Evolutionary conservation across 164 flowering plant genomes (phyloP), one percentile per base, ranked within the genome.

Genomic region (Aristolochia contorta): DNA sequence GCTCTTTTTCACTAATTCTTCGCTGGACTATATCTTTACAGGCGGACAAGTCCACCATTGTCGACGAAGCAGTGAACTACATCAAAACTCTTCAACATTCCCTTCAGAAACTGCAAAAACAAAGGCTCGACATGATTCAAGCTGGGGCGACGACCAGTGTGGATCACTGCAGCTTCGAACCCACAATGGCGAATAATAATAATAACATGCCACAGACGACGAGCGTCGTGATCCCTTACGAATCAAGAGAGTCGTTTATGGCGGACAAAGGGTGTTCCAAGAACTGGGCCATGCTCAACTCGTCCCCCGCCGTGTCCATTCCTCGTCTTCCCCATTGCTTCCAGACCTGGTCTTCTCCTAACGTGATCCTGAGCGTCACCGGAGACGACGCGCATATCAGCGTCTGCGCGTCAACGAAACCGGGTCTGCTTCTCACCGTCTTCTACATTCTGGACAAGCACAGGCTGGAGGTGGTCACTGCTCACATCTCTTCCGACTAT

Each of bases 1-100:
- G n/a, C n/a, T n/a, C n/a, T n/a, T n/a, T n/a, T n/a, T n/a, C n/a
- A n/a, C n/a, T n/a, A n/a, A n/a, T n/a, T n/a, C n/a, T n/a, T n/a
- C n/a, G n/a, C n/a, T n/a, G n/a, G n/a, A n/a, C n/a, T n/a, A n/a
- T 6, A 37, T 3, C 7, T 24, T 22, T 65, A 15, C 73, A 91
- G 98, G 87, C 83, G 0, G 98, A 91, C 77, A 91, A 91, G 65
- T 79, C 89, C 47, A 84, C 87, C 63, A 78, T 92, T 30, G 96
- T 92, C 4, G 95, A 89, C 67, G 95, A 89, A 79, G 92, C 96
- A 51, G 84, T 87, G 53, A 82, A 57, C 67, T 82, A 84, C 79
- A 89, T 89, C 48, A 76, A 75, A 74, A 72, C 69, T 66, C 82
- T 92, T 32, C 74, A 85, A 59, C 61, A 63, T 7, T 69, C 79